A percentile compares a stretch with the other conserved stretches of the same genome.
Conservation (phyloP, 1,284 basidiomycete species). For the Ustilago shanxiensis region DNA sequence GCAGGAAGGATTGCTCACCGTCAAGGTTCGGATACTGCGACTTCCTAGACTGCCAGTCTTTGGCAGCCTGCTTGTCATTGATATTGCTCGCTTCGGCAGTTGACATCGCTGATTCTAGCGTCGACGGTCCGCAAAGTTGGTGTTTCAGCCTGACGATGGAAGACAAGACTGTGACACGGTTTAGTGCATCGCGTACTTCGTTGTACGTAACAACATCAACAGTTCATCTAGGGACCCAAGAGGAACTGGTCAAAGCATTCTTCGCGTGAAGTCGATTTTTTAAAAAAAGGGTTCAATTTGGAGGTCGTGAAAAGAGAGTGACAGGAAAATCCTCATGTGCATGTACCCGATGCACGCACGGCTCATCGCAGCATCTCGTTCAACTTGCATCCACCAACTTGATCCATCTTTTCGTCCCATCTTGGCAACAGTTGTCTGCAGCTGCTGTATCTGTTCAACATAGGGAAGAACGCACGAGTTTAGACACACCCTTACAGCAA, state of each 20-base stretch:
- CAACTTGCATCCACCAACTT: background rate
- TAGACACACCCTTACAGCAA: too few relatives aligned
- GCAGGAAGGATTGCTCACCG: constrained; percentile 19
- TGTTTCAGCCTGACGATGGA: background rate
- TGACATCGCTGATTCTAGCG: background rate
- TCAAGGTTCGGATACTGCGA: constrained; percentile 37
- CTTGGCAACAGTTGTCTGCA: background rate
- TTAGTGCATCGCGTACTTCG: background rate
- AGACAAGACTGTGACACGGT: background rate
- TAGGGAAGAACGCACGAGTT: too few relatives aligned
- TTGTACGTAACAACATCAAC: background rate
- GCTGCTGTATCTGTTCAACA: background rate
- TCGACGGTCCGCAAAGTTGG: background rate
- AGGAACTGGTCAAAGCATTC: background rate
- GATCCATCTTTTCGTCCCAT: background rate
- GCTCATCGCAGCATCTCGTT: constrained; percentile 1
- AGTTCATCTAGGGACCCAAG: background rate
- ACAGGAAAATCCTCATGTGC: too few relatives aligned
- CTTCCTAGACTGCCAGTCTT: constrained; percentile 35
- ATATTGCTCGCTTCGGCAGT: background rate
- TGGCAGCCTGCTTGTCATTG: constrained; percentile 31
- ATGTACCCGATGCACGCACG: constrained; percentile 8
- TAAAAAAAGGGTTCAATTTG: constrained; percentile 8
- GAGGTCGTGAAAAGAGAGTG: background rate
- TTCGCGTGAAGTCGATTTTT: constrained; percentile 1